Evolutionary conservation across 805 yeast species (phyloP).

Genomic region (Pichia heedii): DNA sequence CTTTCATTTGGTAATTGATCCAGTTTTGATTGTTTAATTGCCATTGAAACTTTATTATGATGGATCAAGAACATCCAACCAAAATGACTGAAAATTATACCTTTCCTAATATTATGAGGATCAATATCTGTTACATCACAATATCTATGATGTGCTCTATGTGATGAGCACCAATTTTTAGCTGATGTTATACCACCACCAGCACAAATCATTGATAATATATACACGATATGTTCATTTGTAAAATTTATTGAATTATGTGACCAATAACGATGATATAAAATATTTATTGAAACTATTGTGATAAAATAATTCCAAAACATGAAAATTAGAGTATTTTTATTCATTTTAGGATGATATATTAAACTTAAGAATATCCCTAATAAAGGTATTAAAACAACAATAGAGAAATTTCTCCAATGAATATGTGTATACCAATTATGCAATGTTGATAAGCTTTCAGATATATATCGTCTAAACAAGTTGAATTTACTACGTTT

Average conservation of each 20-base stretch:
- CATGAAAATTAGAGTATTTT: conserved; percentile 40
- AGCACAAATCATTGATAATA: conserved; percentile 53
- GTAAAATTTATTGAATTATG: conserved; percentile 45
- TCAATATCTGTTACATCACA: conserved; percentile 76
- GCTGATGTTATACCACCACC: conserved; percentile 72
- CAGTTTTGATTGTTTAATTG: conserved; percentile 34
- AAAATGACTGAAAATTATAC: conserved; percentile 73
- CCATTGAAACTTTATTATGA: conserved; percentile 41
- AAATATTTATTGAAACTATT: conserved; percentile 69
- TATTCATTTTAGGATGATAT: conserved; percentile 9
- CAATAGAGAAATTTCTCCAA: conserved; percentile 59
- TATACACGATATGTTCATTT: conserved; percentile 34
- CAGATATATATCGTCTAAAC: conserved; percentile 45
- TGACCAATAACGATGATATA: conserved; percentile 74
- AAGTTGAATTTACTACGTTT: conserved; percentile 10
- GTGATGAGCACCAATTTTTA: conserved; percentile 73
- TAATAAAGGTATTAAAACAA: conserved; percentile 44
- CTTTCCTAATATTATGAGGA: conserved; percentile 78
- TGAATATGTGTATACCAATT: conserved; percentile 69
- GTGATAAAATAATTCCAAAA: conserved; percentile 48
- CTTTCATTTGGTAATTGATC: conserved; percentile 57
- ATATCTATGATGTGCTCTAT: conserved; percentile 83
- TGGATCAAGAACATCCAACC: conserved; percentile 80
- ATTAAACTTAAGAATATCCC: conserved; percentile 12
- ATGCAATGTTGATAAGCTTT: conserved; percentile 63